phyloP scores from a whole-genome alignment of 352 stramenopile genomes.

The Phytophthora cryptogea region DNA sequence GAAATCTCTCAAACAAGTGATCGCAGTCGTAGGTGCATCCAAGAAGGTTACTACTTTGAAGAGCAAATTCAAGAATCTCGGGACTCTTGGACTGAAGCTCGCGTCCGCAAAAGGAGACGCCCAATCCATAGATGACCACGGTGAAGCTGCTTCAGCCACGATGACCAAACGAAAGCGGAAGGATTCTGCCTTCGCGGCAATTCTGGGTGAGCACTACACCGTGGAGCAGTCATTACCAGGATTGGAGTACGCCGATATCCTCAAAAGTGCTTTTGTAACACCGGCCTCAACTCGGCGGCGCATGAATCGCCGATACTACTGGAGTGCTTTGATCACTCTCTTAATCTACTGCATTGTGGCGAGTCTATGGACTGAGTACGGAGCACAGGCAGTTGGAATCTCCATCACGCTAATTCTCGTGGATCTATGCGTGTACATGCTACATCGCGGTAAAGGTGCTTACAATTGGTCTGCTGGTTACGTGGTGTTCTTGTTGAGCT shows the following conservation, averaged over 20 bases:
- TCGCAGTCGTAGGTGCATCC: conserved; percentile 69
- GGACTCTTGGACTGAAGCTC: conserved; percentile 76
- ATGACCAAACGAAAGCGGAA: conserved; percentile 43
- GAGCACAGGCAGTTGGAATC: conserved; percentile 65
- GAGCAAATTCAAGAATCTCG: conserved; percentile 84
- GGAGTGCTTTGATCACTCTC: conserved; percentile 48
- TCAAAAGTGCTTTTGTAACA: conserved; percentile 82
- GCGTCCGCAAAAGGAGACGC: conserved; percentile 50
- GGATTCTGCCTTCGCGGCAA: conserved; percentile 71
- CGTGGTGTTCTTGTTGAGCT: conserved; percentile 80
- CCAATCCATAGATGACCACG: conserved; percentile 6
- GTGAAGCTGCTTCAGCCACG: neutral
- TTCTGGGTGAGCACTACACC: conserved; percentile 82
- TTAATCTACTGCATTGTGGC: conserved; percentile 69
- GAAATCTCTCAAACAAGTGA: conserved; percentile 81
- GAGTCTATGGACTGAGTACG: conserved; percentile 54
- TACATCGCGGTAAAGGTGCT: conserved; percentile 62
- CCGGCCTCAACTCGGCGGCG: conserved; percentile 46
- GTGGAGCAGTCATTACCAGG: conserved; percentile 77
- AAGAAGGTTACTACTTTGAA: conserved; percentile 85
- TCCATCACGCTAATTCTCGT: conserved; percentile 69
- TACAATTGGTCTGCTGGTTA: conserved; percentile 76
- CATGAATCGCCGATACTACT: conserved; percentile 62
- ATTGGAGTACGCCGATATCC: conserved; percentile 73
- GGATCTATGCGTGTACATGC: conserved; percentile 78